Evolutionary conservation across 345 rosid species (phyloP).

Genomic region (Euphorbia lathyris): DNA sequence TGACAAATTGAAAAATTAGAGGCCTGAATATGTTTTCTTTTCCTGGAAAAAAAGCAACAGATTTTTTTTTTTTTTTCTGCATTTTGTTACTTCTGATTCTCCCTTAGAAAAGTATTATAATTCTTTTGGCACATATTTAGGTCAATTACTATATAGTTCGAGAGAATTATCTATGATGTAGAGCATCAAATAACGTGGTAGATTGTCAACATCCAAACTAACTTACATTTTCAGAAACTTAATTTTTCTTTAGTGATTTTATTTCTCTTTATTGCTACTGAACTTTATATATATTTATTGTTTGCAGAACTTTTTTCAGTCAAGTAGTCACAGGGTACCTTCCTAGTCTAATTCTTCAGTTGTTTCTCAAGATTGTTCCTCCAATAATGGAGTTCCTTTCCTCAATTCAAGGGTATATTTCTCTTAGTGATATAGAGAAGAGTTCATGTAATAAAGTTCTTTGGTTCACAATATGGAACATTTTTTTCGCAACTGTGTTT

Average conservation of each 20-base stretch:
- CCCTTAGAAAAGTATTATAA: neutral
- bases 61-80: too few relatives aligned
- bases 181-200: neutral
- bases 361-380: conserved; percentile 76
- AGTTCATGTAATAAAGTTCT: conserved; percentile 94
- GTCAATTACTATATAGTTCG: neutral
- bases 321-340: conserved; percentile 85
- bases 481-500: conserved; percentile 88
- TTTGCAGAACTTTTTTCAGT: conserved; percentile 73
- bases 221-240: neutral
- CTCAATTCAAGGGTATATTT: conserved; percentile 83
- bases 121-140: neutral
- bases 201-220: neutral
- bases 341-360: conserved; percentile 85
- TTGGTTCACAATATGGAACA: conserved; percentile 94
- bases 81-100: conserved; percentile 1
- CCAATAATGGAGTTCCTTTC: conserved; percentile 92
- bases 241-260: neutral
- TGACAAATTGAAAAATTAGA: too few relatives aligned
- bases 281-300: conserved; percentile 22
- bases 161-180: neutral
- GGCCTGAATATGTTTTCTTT: too few relatives aligned
- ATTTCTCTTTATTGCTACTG: conserved; percentile 12
- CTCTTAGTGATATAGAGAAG: conserved; percentile 76
- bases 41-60: too few relatives aligned